Base-by-base conservation (phyloP, 129 eudicot genomes). In the Arctium minus region DNA sequence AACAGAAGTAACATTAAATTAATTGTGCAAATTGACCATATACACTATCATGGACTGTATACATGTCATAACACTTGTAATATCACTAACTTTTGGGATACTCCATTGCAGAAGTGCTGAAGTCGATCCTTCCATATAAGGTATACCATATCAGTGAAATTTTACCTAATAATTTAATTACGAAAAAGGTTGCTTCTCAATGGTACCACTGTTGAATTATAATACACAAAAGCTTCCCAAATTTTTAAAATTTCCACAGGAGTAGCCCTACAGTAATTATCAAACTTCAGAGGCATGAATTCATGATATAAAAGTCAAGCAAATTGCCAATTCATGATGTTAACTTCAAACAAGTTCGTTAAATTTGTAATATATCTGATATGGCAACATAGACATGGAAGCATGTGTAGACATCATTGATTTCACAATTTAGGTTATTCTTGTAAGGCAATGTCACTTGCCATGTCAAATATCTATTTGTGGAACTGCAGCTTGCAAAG, bases 401-500 rank as follows among this genome's bases (percentile, higher is more conserved):
- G 70, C 32, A 64, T 6, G 31, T 22, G 27, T 64, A 64, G 70
- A 27, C 33, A 64, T 64, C 32, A 64, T 27, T 62, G 33, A n/a
- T 64, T 64, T 64, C 67, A 64, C 33, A n/a, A 64, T 64, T 18
- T 64, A 18, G 22, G 70, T 64, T 22, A 64, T 64, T 64, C 10
- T 64, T 64, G 30, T 64, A 22, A 64, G 70, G 33, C 12, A 64
- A 64, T 64, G 70, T 64, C 70, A 64, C 70, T 64, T 64, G 70
- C 10, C 69, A n/a, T 18, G 30, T 64, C 65, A 27, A 64, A 27
- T 64, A 64, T 27, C 32, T 22, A 13, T 35, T 37, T 22, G 50
- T n/a, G 60, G 13, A 65, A 78, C 27, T 29, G 39, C 67, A 79
- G 68, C 68, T 40, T 30, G 82, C 11, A 79, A 65, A 44, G 68